A percentile compares a stretch with the other conserved stretches of the same genome.
Conservation (phyloP, 768 basidiomycete genomes). For the Podaxis sp. region DNA sequence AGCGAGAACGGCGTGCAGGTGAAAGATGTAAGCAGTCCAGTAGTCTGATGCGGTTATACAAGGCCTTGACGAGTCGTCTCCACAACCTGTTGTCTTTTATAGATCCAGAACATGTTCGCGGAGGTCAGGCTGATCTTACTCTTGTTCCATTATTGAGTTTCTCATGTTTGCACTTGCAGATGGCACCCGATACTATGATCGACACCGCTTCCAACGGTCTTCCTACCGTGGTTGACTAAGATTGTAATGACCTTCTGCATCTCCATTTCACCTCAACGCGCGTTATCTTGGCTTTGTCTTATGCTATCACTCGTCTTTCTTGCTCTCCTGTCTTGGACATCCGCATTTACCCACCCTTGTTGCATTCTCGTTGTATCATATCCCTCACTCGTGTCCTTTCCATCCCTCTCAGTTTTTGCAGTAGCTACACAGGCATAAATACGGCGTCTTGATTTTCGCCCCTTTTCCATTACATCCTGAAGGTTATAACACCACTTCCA, state of each 20-base stretch:
- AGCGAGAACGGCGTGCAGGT: slow-evolving; percentile 41
- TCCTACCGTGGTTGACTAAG: not conserved
- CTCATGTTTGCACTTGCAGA: slow-evolving; percentile 53
- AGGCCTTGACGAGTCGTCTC: not conserved
- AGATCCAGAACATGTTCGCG: not conserved
- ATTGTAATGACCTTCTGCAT: not conserved
- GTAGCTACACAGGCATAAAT: no score
- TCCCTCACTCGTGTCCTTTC: not conserved
- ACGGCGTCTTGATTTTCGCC: no score
- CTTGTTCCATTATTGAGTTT: not conserved
- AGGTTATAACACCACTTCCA: no score
- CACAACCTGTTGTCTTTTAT: not conserved
- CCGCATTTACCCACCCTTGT: no score
- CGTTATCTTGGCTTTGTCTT: not conserved
- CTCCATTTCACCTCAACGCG: not conserved
- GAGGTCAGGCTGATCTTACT: not conserved
- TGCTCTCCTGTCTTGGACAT: not conserved
- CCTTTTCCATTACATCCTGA: no score
- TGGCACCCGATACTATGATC: slow-evolving; percentile 49
- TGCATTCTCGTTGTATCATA: not conserved
- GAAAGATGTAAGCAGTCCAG: slow-evolving; percentile 72
- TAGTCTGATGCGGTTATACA: not conserved
- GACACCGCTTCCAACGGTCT: not conserved
- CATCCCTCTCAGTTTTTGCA: no score
- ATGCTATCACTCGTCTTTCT: not conserved